Evolutionary conservation across 768 basidiomycete species (phyloP).

Genomic region (Mycena chlorophos): DNA sequence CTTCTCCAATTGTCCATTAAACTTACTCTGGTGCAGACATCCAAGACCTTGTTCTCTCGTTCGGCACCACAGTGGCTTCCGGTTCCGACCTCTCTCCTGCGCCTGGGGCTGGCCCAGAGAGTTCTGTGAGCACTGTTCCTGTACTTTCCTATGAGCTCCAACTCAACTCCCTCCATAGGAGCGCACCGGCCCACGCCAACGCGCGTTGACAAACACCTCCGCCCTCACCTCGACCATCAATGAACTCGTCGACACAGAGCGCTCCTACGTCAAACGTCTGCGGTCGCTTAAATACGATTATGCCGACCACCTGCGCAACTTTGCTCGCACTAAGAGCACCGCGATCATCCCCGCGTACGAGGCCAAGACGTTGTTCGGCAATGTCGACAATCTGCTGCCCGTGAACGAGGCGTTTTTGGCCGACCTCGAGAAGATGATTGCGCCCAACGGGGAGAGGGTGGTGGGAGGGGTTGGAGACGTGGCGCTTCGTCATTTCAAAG

Average conservation of each 20-base stretch:
- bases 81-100: conserved; percentile 50
- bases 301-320: conserved; percentile 86
- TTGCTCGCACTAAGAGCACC: conserved; percentile 80
- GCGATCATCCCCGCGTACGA: conserved; percentile 88
- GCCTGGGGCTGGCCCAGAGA: conserved; percentile 37
- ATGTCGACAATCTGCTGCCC: conserved; percentile 84
- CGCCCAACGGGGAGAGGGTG: conserved; percentile 53
- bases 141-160: conserved; percentile 1
- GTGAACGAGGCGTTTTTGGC: conserved; percentile 86
- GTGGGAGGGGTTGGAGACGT: conserved; percentile 81
- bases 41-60: conserved; percentile 73
- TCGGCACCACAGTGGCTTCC: conserved; percentile 65
- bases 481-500: conserved; percentile 82
- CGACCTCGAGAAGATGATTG: conserved; percentile 79
- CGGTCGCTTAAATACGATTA: conserved; percentile 83
- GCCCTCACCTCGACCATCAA: conserved; percentile 74
- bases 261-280: conserved; percentile 83
- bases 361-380: conserved; percentile 91
- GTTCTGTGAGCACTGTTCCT: conserved; percentile 42
- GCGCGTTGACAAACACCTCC: conserved; percentile 62
- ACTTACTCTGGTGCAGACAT: conserved; percentile 52
- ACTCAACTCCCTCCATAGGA: conserved; percentile 31
- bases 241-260: conserved; percentile 87
- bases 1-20: conserved; percentile 6
- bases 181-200: conserved; percentile 48